These are phyloP conservation scores for Dictyostelium firmibasis DNA, from an alignment of 78 protist species.

Conservation along the genomic window DNA sequence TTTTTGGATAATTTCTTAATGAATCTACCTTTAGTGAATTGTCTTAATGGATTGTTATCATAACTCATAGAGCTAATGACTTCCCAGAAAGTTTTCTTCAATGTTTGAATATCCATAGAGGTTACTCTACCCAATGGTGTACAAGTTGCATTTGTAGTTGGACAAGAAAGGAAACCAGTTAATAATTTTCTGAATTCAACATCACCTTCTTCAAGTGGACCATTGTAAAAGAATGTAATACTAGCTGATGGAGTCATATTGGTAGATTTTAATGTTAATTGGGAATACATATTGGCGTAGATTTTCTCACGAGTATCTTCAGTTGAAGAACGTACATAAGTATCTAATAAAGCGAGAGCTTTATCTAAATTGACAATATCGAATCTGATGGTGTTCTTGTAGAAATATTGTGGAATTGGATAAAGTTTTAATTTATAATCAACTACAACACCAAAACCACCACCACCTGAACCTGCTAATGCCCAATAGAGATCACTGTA, in stretches of 20 bases:
- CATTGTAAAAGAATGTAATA: constrained; percentile 14
- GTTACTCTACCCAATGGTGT: background rate
- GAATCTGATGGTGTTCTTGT: background rate
- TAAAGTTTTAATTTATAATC: background rate
- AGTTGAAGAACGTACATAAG: background rate
- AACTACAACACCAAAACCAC: constrained; percentile 14
- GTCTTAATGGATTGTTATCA: background rate
- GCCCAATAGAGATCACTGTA: constrained; percentile 19
- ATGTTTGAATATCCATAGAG: background rate
- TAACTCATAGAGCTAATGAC: background rate
- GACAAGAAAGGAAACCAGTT: background rate
- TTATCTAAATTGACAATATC: background rate
- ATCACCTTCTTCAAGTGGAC: background rate
- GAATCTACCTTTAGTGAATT: background rate
- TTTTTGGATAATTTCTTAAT: background rate
- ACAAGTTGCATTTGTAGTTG: background rate
- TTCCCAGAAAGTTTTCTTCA: background rate
- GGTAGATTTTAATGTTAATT: background rate
- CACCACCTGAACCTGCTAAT: constrained; percentile 3
- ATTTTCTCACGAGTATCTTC: background rate
- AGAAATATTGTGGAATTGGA: background rate
- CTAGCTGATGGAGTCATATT: background rate
- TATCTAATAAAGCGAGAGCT: background rate
- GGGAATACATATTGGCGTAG: background rate
- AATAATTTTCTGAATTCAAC: background rate